Base-by-base conservation (phyloP, 202 grass and related monocot species). In the Cymbopogon flexuosus region DNA sequence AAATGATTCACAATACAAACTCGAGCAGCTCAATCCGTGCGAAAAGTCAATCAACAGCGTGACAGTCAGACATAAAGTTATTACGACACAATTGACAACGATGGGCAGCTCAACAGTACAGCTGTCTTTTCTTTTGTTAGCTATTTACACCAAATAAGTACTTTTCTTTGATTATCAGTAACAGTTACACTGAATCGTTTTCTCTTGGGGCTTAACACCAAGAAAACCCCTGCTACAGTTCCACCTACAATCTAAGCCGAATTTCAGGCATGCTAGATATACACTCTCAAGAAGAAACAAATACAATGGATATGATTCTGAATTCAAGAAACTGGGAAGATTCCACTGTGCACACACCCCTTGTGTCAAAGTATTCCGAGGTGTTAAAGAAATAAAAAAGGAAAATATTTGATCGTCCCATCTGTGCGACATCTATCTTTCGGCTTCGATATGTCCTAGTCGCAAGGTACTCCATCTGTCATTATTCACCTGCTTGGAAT, bases 201-300 rank as follows among this genome's bases (percentile, higher is more conserved):
- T 71, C 37, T 65, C 34, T 0, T 47, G 6, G 11, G 27, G 34
- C 37, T 65, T 64, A 7, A 70, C 42, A 54, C 61, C 14, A 0
- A 0, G 41, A 81, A 23, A 9, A 22, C 39, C 70, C 45, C 77
- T 66, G 3, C 43, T 83, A 78, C 57, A 78, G 58, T 79, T 83
- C 66, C 74, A 73, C 13, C 80, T 87, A 78, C 24, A 72, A 68
- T 49, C 85, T 73, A 88, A 34, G 11, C 80, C 2, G 2, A 67
- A 78, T 10, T 72, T 87, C 22, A 62, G 85, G 47, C 68, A 64
- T 72, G 66, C n/a, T 52, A 36, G 39, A 65, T 69, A 72, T 78
- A 82, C 45, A 82, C 54, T 27, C 65, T 78, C 67, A 81, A 79
- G 67, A 86, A 59, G 29, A 29, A 79, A 56, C 57, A n/a, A 58